These are phyloP conservation scores for Verticillium albo-atrum DNA, from an alignment of 2,329 filamentous ascomycete species.

Conservation along the genomic window DNA sequence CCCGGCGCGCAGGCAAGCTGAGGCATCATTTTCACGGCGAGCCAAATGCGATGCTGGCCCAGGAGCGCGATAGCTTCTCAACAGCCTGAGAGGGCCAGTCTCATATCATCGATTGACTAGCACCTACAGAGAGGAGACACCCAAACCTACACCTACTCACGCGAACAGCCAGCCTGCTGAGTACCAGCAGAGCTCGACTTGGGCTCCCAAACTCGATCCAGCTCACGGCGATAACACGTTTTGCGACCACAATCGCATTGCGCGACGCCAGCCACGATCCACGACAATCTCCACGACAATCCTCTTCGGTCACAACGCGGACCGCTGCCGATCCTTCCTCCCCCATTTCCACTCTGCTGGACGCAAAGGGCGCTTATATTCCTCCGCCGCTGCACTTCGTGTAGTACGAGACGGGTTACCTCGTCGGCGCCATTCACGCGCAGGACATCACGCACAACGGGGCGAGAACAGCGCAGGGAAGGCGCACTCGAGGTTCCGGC, in stretches of 20 bases:
- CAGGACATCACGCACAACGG: not conserved
- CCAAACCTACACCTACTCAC: no score
- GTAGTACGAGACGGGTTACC: not conserved
- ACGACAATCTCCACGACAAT: not conserved
- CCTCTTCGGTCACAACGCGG: not conserved
- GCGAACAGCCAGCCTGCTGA: no score
- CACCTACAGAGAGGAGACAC: not conserved
- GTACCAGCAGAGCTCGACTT: no score
- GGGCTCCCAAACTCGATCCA: not conserved
- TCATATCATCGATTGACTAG: not conserved
- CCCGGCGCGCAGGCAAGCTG: not conserved
- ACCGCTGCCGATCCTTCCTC: not conserved
- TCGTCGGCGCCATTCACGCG: not conserved
- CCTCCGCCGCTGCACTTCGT: not conserved
- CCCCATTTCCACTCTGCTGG: not conserved
- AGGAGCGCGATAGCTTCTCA: not conserved
- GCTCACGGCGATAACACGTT: not conserved
- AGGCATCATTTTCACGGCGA: not conserved
- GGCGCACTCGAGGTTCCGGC: not conserved
- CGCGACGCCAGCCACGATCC: not conserved
- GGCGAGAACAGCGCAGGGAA: not conserved
- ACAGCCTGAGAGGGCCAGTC: not conserved
- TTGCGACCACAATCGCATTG: not conserved
- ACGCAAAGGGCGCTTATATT: not conserved
- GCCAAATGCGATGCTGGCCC: not conserved